Evolutionary conservation across 2,329 filamentous ascomycete species (phyloP).

Genomic region (Capronia coronata): DNA sequence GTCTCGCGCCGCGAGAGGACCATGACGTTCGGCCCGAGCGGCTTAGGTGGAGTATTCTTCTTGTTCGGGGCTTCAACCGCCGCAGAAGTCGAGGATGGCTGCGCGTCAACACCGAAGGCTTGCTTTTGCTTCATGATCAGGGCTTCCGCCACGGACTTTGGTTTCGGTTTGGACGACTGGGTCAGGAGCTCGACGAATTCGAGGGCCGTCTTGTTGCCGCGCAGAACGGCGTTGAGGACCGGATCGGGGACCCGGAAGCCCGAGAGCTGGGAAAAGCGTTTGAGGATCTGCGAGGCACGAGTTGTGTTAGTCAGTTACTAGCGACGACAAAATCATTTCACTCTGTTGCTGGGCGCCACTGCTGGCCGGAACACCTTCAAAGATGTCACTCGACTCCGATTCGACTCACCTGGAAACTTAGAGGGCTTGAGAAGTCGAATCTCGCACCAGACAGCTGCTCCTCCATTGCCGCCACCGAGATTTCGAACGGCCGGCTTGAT

Average conservation of each 20-base stretch:
- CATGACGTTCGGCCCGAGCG: constrained; percentile 55
- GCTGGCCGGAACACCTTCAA: no score
- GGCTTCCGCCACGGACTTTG: constrained; percentile 37
- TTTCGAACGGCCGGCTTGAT: constrained; percentile 24
- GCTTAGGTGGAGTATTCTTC: constrained; percentile 4
- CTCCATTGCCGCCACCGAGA: constrained; percentile 28
- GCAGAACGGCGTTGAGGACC: constrained; percentile 51
- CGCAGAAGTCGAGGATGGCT: not conserved
- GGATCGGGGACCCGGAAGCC: constrained; percentile 68
- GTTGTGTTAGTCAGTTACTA: no score
- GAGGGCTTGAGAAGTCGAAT: constrained; percentile 47
- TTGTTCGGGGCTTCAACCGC: not conserved
- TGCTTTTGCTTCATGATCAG: constrained; percentile 16
- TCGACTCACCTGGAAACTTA: constrained; percentile 67
- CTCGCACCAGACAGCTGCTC: constrained; percentile 42
- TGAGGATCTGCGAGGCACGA: constrained; percentile 57
- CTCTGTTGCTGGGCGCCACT: no score
- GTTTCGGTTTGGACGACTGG: constrained; percentile 47
- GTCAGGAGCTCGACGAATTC: constrained; percentile 33
- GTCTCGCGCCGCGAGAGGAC: constrained; percentile 60
- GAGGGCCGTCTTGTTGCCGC: constrained; percentile 51
- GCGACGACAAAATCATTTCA: no score
- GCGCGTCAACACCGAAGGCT: constrained; percentile 4
- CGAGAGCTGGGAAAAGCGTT: constrained; percentile 75
- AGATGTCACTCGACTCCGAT: no score